phyloP scores from a whole-genome alignment of 202 grass and related monocot genomes.

The Dendrocalamus latiflorus region DNA sequence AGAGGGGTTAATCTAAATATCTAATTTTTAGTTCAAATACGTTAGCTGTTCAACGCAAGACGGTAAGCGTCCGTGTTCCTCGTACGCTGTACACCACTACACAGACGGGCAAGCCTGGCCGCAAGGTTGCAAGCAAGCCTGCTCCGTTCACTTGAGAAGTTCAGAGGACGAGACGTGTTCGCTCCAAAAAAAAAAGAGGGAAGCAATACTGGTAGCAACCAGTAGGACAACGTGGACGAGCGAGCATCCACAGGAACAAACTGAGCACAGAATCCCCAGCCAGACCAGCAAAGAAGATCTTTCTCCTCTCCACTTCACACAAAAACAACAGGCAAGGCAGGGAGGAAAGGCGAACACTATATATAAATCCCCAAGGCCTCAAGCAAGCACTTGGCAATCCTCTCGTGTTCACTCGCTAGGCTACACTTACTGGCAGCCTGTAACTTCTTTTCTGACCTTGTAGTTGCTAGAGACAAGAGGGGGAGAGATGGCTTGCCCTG shows the following conservation, averaged over 20 bases:
- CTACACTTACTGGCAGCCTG: neutral
- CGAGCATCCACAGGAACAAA: neutral
- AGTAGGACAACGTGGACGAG: conserved; percentile 28
- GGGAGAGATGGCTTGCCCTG: conserved; percentile 54
- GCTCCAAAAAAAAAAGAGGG: neutral
- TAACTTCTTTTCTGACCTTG: neutral
- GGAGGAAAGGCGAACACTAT: neutral
- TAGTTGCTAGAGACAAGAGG: too few relatives aligned
- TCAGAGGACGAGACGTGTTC: neutral
- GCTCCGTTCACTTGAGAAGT: neutral
- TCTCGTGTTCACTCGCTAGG: conserved; percentile 1
- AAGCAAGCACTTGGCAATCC: neutral
- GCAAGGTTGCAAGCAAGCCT: neutral
- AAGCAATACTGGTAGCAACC: neutral
- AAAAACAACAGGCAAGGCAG: neutral
- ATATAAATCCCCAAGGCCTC: neutral
- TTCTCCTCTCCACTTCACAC: neutral
- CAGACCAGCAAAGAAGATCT: neutral
- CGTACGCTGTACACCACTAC: neutral
- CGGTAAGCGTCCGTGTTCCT: neutral
- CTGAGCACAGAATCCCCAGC: neutral
- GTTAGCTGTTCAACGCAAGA: neutral
- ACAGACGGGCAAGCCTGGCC: neutral
- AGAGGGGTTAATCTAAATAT: too few relatives aligned
- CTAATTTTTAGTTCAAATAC: neutral